phyloP scores from a whole-genome alignment of 257 asterid species.

The Leptodermis oblonga region DNA sequence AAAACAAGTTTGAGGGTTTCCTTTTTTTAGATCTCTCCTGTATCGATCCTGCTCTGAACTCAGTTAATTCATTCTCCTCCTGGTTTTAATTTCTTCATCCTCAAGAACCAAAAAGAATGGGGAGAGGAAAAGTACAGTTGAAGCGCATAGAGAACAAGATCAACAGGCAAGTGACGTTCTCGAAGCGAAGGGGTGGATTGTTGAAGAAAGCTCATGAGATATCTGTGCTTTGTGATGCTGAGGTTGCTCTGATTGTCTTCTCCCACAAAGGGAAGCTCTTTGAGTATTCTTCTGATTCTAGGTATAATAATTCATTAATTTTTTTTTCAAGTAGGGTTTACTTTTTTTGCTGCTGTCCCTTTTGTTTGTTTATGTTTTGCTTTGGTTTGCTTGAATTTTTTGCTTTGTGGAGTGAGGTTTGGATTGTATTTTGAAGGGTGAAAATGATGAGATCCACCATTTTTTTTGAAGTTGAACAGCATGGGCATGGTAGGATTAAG shows the following conservation, averaged over 20 bases:
- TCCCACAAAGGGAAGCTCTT: constrained; percentile 76
- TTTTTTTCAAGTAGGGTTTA: constrained; percentile 5
- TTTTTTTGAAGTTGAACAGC: background rate
- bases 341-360: background rate
- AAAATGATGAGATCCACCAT: background rate
- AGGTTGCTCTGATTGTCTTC: constrained; percentile 69
- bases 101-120: constrained; percentile 29
- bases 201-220: constrained; percentile 83
- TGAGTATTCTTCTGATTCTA: constrained; percentile 70
- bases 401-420: background rate
- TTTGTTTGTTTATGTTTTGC: background rate
- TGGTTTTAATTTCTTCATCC: background rate
- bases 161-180: constrained; percentile 77
- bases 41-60: too few species aligned
- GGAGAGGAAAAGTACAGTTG: constrained; percentile 80
- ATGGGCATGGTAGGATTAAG: background rate
- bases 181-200: constrained; percentile 73
- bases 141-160: constrained; percentile 83
- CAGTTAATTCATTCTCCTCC: too few species aligned
- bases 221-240: constrained; percentile 82
- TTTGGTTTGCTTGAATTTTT: background rate
- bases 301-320: constrained; percentile 29
- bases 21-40: constrained; percentile 33
- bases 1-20: constrained; percentile 33
- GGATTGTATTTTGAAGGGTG: background rate